Base-by-base conservation (phyloP, 23 red algal genomes). In the Gracilariopsis chorda region DNA sequence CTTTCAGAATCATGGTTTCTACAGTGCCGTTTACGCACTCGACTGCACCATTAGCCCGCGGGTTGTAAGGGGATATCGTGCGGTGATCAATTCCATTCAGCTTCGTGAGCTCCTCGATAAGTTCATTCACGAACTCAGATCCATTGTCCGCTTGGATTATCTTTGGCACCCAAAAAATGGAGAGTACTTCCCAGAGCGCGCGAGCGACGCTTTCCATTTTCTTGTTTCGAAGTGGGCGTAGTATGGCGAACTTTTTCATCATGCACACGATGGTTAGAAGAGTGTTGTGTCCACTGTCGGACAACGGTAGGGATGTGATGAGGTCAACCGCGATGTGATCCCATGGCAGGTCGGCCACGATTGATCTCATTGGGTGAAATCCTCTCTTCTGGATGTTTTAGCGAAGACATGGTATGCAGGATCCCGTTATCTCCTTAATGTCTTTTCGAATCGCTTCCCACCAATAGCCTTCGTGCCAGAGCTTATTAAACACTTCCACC, bases 241-340 rank as follows among this genome's bases (percentile, higher is more conserved):
- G 40, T n/a, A 77, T 77, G 3, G 37, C 71, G 25, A 52, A 77
- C 7, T 77, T 77, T 43, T 4, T 77, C 33, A 48, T 77, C 71
- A 47, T 45, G 28, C 37, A 77, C 37, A 47, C 71, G 9, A 48
- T 47, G 21, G 0, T 48, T n/a, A 77, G 71, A 9, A 77, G 37
- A 45, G 33, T 46, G 37, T 77, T 77, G 42, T 9, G 30, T 47
- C 37, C 6, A 0, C 71, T 77, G 33, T 51, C 17, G 0, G 16
- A 0, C 16, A 77, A 3, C 17, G 51, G 48, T 14, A 77, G 71
- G 4, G 0, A 48, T 7, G 37, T 77, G 6, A 77, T 1, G 4
- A 77, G 21, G 16, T 77, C 51, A n/a, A 47, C 51, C 19, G 71
- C 30, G 29, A 77, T n/a, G n/a, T 77, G 16, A 49, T n/a, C 0